Base-by-base conservation (phyloP, 768 basidiomycete species). In the Tulasnella sp. region DNA sequence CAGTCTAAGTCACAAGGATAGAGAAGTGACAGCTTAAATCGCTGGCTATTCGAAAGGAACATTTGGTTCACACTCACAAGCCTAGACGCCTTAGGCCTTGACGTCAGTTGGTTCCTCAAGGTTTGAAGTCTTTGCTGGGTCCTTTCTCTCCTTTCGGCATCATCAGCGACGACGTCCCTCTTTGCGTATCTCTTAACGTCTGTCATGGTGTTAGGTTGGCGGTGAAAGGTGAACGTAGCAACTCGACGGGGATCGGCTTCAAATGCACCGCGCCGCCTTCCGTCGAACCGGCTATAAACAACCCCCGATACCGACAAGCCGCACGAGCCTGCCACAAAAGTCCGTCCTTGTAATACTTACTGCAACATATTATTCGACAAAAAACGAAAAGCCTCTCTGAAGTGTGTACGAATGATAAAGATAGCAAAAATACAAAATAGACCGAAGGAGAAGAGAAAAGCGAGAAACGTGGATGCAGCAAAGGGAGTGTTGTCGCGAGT, bases 51-150 rank as follows among this genome's bases (percentile, higher is more conserved):
- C 5, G 26, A 16, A 29, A 29, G 14, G 26, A 26, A 32, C 7
- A 29, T 59, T 4, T 26, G 1, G 32, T 9, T 29, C 42, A 5
- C 19, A 40, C 69, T 47, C 17, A 70, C 71, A 26, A 74, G 41
- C 32, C 47, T 74, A 44, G 29, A 40, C 12, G 39, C 73, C 39
- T 64, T 42, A 22, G 74, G 74, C 42, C 26, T 64, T 2, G 36
- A 36, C 32, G 64, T 19, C 19, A 74, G 34, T 39, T 74, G 74
- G 22, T 74, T 62, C 34, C 63, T 36, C 12, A 74, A 69, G 29
- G 37, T 40, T 32, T 47, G 29, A 17, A 74, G 44, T 29, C 74
- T 22, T 36, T 36, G 36, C 17, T 68, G 9, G 12, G 74, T 74
- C 29, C 67, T 59, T 22, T 59, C 32, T 29, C 52, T 59, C 16